These are phyloP conservation scores for Zoysia matrella DNA, from an alignment of 202 grass and related monocot genomes.

Conservation along the genomic window DNA sequence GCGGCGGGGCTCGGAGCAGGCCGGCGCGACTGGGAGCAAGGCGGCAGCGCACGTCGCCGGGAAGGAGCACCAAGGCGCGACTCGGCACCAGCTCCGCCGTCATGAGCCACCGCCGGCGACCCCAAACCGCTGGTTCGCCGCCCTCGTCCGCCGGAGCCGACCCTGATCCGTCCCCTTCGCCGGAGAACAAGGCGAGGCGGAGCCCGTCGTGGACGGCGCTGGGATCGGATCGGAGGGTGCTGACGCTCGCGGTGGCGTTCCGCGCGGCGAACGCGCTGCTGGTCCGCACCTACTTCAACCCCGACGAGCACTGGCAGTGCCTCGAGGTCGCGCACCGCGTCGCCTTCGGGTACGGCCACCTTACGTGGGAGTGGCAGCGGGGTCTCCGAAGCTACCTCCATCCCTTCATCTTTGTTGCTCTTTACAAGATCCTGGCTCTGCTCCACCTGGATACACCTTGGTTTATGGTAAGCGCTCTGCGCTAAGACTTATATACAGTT, in stretches of 20 bases:
- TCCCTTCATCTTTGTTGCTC: conserved; percentile 71
- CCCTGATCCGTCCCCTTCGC: not conserved
- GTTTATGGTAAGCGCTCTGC: conserved; percentile 61
- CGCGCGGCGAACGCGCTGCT: conserved; percentile 74
- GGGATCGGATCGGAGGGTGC: conserved; percentile 57
- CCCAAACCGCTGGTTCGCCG: conserved; percentile 9
- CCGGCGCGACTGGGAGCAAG: too few relatives aligned
- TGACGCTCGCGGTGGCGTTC: conserved; percentile 63
- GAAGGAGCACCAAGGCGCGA: too few relatives aligned
- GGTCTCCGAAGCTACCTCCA: conserved; percentile 93
- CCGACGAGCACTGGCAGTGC: conserved; percentile 94
- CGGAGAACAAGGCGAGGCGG: conserved; percentile 6
- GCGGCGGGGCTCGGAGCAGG: too few relatives aligned
- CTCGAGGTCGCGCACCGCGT: conserved; percentile 90
- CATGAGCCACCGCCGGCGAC: conserved; percentile 47
- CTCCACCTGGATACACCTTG: conserved; percentile 71
- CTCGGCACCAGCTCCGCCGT: too few relatives aligned
- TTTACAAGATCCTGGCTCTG: conserved; percentile 79
- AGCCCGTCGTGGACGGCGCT: conserved; percentile 2
- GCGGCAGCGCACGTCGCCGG: too few relatives aligned
- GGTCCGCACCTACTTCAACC: conserved; percentile 94
- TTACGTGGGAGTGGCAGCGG: conserved; percentile 93
- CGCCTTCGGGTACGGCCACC: conserved; percentile 90
- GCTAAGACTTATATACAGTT: not conserved
- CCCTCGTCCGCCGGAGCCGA: not conserved